phyloP scores from a whole-genome alignment of 306 rosid species.

The Cucurbita argyrosperma region DNA sequence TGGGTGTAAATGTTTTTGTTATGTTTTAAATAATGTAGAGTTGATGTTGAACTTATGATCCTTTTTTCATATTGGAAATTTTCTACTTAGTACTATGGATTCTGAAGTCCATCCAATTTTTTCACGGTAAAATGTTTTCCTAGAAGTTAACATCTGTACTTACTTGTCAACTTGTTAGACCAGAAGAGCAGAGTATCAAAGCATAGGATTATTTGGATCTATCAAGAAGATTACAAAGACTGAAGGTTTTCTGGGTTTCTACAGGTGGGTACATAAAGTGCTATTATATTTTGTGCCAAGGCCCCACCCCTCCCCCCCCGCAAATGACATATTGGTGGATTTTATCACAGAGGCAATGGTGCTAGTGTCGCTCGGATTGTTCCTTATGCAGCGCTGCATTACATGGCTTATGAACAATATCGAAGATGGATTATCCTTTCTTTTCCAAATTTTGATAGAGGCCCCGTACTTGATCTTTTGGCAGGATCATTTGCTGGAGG shows the following conservation, averaged over 20 bases:
- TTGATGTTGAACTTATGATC: background rate
- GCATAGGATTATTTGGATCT: constrained; percentile 56
- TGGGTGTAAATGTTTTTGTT: background rate
- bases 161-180: constrained; percentile 35
- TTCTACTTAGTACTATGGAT: background rate
- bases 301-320: background rate
- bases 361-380: constrained; percentile 96
- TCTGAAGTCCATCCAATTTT: background rate
- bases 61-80: background rate
- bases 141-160: background rate
- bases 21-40: background rate
- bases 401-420: constrained; percentile 81
- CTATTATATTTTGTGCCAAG: background rate
- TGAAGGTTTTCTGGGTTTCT: constrained; percentile 74
- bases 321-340: background rate
- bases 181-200: constrained; percentile 60
- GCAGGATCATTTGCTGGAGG: constrained; percentile 97
- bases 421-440: constrained; percentile 67
- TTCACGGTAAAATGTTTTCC: background rate
- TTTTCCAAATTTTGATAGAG: constrained; percentile 56
- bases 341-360: constrained; percentile 72
- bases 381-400: constrained; percentile 91
- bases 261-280: constrained; percentile 32
- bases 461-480: constrained; percentile 84
- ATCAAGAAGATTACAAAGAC: constrained; percentile 48